A percentile compares a stretch with the other conserved stretches of the same genome.
phyloP scores from a whole-genome alignment of 1,284 basidiomycete genomes.

The Ceratobasidium sp. region DNA sequence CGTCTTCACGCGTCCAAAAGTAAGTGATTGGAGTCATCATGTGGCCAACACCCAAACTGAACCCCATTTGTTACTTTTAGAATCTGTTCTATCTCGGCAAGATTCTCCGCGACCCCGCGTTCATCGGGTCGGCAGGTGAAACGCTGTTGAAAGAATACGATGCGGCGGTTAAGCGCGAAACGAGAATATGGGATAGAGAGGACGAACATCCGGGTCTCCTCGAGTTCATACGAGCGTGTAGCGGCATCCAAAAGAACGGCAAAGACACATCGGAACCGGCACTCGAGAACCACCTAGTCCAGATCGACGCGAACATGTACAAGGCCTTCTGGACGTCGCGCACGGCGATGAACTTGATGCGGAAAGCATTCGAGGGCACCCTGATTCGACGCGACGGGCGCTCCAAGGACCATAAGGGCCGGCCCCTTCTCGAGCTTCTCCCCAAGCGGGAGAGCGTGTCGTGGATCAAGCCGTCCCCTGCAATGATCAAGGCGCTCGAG shows the following conservation, averaged over 20 bases:
- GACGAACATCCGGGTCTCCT: not conserved
- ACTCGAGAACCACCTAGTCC: not conserved
- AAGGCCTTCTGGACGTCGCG: not conserved
- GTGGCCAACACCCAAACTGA: too few relatives aligned
- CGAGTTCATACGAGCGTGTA: not conserved
- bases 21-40: constrained; percentile 4
- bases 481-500: not conserved
- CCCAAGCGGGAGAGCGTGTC: not conserved
- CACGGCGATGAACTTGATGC: not conserved
- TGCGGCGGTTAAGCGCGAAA: not conserved
- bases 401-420: not conserved
- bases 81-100: too few relatives aligned
- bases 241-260: not conserved
- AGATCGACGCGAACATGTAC: not conserved
- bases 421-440: not conserved
- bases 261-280: too few relatives aligned
- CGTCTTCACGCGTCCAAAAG: not conserved
- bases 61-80: not conserved
- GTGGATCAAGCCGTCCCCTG: not conserved
- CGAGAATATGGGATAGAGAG: not conserved
- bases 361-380: not conserved
- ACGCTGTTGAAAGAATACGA: not conserved
- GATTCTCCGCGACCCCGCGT: not conserved
- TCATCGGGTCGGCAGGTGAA: not conserved
- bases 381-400: constrained; percentile 5